These are phyloP conservation scores for Neoboletus magnificus DNA, from an alignment of 768 basidiomycete genomes.

Conservation along the genomic window DNA sequence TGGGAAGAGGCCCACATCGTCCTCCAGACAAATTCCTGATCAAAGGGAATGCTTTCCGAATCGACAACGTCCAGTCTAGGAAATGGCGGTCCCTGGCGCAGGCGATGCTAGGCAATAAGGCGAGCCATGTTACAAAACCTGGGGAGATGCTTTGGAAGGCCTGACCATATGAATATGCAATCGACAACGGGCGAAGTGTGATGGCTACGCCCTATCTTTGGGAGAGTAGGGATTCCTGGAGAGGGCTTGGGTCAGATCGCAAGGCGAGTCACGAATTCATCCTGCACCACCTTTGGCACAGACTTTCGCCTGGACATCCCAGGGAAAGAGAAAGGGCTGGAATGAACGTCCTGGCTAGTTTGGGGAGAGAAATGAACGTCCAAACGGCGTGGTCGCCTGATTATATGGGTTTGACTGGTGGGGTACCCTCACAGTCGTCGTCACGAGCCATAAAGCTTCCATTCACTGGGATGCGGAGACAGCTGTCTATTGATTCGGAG, in stretches of 20 bases:
- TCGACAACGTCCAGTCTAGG: neutral
- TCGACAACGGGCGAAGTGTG: neutral
- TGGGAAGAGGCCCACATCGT: neutral
- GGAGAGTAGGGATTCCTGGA: neutral
- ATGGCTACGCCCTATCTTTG: neutral
- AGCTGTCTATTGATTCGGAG: neutral
- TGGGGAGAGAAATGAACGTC: neutral
- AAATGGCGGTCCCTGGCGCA: neutral
- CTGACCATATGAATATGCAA: neutral
- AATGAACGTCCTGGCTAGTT: neutral
- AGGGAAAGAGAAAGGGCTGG: neutral
- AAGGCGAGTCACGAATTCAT: neutral
- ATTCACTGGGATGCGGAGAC: neutral
- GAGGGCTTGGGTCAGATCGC: neutral
- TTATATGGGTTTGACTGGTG: conserved; percentile 2
- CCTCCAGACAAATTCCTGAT: too few relatives aligned
- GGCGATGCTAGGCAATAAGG: neutral
- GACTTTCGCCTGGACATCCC: neutral
- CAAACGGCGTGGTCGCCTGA: neutral
- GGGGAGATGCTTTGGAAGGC: neutral
- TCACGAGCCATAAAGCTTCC: neutral
- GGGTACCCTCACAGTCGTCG: conserved; percentile 17
- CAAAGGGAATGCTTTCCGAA: neutral
- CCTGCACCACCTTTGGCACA: neutral
- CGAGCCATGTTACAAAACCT: neutral